Base-by-base conservation (phyloP, 169 alveolate genomes). In the Plasmodium coatneyi region DNA sequence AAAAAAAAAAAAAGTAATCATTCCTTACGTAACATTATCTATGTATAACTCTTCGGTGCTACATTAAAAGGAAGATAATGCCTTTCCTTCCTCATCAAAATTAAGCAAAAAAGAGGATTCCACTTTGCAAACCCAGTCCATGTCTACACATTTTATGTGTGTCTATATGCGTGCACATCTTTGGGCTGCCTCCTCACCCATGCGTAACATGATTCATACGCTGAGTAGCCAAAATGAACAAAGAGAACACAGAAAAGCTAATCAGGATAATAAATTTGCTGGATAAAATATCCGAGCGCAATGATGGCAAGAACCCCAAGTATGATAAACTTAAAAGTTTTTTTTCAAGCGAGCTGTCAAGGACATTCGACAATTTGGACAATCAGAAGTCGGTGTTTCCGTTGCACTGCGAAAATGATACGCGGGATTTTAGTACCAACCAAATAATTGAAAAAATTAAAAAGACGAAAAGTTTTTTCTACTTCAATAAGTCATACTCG, bases 381-480 rank as follows among this genome's bases (percentile, higher is more conserved):
- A 49, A 74, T 86, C 32, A 78, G 19, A 86, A 49, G 43, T 49
- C 72, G 16, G 14, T 86, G 41, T 86, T 86, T 22, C 93, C 93
- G 66, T 30, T 86, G 41, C 34, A 32, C 60, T 52, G 39, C 60
- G 93, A 86, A 76, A 43, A 86, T 30, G 84, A 86, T 49, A 16
- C 49, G 14, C 28, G 28, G 16, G 79, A 46, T 74, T 86, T 84
- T 32, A 74, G 60, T 74, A 14, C 46, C 32, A 86, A 76, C 66
- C 54, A 86, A 86, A 86, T 86, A 86, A 86, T 52, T 86, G 80
- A 78, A 30, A 78, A 86, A 74, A 74, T 86, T 25, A 86, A 86
- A 86, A 86, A 34, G 66, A 74, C 93, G n/a, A 86, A 86, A 74
- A 86, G 86, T 76, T 70, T 86, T 52, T 86, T 86, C 43, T 86